Conservation (phyloP, 495 filamentous ascomycete genomes). For the Penicillium paxilli region DNA sequence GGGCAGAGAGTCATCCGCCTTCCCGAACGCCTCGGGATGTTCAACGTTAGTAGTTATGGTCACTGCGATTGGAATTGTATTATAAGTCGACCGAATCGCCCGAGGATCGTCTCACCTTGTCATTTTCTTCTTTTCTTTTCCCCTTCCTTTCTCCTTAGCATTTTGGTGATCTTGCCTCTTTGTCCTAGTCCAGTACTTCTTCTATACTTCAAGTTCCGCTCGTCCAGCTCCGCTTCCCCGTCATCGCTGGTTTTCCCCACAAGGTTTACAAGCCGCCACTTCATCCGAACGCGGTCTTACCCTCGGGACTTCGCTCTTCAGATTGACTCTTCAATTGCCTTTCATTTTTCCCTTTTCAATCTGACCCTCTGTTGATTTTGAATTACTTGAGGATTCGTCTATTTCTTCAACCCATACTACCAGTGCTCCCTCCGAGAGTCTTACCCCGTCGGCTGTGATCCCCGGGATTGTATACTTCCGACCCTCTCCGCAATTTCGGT, state of each 20-base stretch:
- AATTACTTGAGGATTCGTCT: background rate
- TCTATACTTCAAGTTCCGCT: slow-evolving; percentile 33
- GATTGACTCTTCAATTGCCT: background rate
- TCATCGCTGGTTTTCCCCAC: slow-evolving; percentile 30
- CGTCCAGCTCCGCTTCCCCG: slow-evolving; percentile 50
- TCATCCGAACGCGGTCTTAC: slow-evolving; percentile 16
- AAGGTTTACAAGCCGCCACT: slow-evolving; percentile 35
- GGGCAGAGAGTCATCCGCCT: slow-evolving; percentile 21
- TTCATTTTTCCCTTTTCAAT: slow-evolving; percentile 3
- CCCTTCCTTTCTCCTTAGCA: slow-evolving; percentile 3
- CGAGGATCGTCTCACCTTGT: slow-evolving; percentile 7
- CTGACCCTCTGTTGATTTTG: too few relatives aligned
- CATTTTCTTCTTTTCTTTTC: background rate
- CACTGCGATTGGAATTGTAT: background rate
- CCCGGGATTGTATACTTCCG: slow-evolving; percentile 30
- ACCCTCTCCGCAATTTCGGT: slow-evolving; percentile 24
- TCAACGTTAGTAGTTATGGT: too few relatives aligned
- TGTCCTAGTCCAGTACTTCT: background rate
- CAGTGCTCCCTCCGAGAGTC: too few relatives aligned
- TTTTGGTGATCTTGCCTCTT: too few relatives aligned
- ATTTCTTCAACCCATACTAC: slow-evolving; percentile 3
- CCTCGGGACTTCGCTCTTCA: slow-evolving; percentile 9
- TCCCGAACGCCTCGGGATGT: slow-evolving; percentile 36
- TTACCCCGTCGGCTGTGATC: slow-evolving; percentile 6
- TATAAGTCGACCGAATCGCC: slow-evolving; percentile 13